Evolutionary conservation across 805 yeast genomes (phyloP).

Genomic region (Kodamaea laetipori): DNA sequence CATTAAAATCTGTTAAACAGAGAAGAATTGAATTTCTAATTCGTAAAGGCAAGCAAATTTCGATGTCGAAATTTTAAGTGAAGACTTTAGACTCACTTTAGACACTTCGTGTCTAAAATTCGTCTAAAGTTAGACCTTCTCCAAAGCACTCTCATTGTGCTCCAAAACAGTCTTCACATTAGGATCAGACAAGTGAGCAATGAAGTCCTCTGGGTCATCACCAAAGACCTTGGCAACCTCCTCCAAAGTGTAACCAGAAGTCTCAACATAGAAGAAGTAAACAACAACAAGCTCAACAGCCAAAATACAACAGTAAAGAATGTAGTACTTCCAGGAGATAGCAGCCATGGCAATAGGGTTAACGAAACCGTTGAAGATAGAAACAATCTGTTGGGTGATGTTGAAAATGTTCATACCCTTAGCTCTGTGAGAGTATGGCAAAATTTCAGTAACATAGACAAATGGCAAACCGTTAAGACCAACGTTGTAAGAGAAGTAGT

Average conservation of each 20-base stretch:
- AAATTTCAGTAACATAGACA: conserved; percentile 47
- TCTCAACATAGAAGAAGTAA: conserved; percentile 42
- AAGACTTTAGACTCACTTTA: too few relatives aligned
- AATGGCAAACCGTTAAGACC: conserved; percentile 49
- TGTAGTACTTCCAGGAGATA: conserved; percentile 47
- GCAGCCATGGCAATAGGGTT: conserved; percentile 42
- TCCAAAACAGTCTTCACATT: conserved; percentile 3
- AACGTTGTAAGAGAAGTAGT: conserved; percentile 43
- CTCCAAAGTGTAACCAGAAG: conserved; percentile 46
- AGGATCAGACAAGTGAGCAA: conserved; percentile 7
- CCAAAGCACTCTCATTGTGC: not conserved
- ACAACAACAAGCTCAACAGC: conserved; percentile 32
- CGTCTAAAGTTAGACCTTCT: conserved; percentile 4
- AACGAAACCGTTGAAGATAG: conserved; percentile 28
- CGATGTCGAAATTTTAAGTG: too few relatives aligned
- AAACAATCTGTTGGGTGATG: conserved; percentile 21
- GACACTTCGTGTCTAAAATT: too few relatives aligned
- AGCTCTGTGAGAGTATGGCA: conserved; percentile 42
- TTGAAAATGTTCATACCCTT: conserved; percentile 40
- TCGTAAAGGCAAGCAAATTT: too few relatives aligned
- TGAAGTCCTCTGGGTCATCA: conserved; percentile 24
- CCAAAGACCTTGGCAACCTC: conserved; percentile 48
- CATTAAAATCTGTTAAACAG: conserved; percentile 2
- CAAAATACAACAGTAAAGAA: conserved; percentile 38
- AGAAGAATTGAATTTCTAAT: not conserved